These are phyloP conservation scores for Dryas integrifolia DNA, from an alignment of 331 rosid genomes.

Conservation along the genomic window DNA sequence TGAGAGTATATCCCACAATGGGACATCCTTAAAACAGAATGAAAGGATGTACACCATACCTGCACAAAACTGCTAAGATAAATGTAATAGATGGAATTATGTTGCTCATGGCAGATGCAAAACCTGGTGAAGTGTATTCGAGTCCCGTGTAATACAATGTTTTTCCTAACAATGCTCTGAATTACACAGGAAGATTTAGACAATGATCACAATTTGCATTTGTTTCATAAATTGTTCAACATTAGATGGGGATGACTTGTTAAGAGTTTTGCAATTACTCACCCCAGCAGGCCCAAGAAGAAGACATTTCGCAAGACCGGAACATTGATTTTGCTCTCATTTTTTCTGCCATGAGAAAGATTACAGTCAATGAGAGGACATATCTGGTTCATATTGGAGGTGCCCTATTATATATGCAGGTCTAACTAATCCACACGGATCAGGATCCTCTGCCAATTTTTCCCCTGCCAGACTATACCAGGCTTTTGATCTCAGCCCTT, in stretches of 20 bases:
- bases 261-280: background rate
- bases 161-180: slow-evolving; percentile 24
- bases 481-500: too few relatives aligned
- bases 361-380: background rate
- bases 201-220: background rate
- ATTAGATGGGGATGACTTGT: background rate
- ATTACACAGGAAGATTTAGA: background rate
- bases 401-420: too few relatives aligned
- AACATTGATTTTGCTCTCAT: slow-evolving; percentile 19
- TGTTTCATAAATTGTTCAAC: background rate
- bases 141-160: slow-evolving; percentile 21
- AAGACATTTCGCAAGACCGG: slow-evolving; percentile 16
- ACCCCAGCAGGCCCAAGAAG: slow-evolving; percentile 29
- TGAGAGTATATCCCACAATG: too few relatives aligned
- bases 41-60: slow-evolving; percentile 6
- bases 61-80: slow-evolving; percentile 27
- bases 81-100: slow-evolving; percentile 25
- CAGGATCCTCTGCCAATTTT: too few relatives aligned
- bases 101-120: slow-evolving; percentile 22
- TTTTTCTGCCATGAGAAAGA: slow-evolving; percentile 15
- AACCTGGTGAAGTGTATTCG: slow-evolving; percentile 11
- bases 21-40: background rate
- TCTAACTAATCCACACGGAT: too few relatives aligned
- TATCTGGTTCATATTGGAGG: too few relatives aligned
- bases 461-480: too few relatives aligned